Percentiles rank a stretch among this genome's conserved stretches.
These are phyloP conservation scores for Diplodia seriata DNA, from an alignment of 2,329 filamentous ascomycete species.

Conservation along the genomic window DNA sequence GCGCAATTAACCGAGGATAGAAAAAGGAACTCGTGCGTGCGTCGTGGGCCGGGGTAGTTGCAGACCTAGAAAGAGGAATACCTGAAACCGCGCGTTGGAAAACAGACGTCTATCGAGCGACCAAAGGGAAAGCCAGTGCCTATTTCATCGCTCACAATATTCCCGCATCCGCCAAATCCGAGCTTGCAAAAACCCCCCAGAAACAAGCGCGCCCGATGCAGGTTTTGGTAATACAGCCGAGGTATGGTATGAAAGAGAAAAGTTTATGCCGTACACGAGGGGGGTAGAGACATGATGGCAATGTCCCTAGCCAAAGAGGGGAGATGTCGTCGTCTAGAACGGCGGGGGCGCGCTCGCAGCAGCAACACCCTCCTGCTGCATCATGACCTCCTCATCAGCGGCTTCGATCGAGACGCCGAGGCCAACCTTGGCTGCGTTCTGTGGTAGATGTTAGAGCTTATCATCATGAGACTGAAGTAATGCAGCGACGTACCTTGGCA, in stretches of 20 bases:
- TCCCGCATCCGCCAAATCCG: constrained; percentile 27
- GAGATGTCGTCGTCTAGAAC: constrained; percentile 44
- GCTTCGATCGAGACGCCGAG: constrained; percentile 76
- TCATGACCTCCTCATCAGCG: constrained; percentile 51
- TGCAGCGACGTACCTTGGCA: constrained; percentile 73
- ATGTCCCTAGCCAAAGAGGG: background rate
- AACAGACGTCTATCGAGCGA: constrained; percentile 26
- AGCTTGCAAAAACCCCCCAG: constrained; percentile 1
- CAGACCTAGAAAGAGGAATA: constrained; percentile 16
- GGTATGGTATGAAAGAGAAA: constrained; percentile 23
- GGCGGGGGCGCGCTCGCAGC: constrained; percentile 46
- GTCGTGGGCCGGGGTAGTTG: constrained; percentile 3
- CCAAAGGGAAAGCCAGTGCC: constrained; percentile 4
- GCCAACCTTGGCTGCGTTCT: constrained; percentile 96
- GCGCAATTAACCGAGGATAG: constrained; percentile 23
- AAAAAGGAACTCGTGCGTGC: constrained; percentile 5
- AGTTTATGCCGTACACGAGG: constrained; percentile 23
- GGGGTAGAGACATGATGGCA: constrained; percentile 4
- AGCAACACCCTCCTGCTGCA: constrained; percentile 47
- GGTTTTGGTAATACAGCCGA: constrained; percentile 31
- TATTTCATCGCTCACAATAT: constrained; percentile 29
- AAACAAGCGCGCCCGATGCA: constrained; percentile 31
- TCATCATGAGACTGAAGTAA: too few species aligned
- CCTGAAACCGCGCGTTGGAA: constrained; percentile 17
- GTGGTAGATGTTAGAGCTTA: constrained; percentile 22